Evolutionary conservation across 768 basidiomycete genomes (phyloP), one percentile per base, ranked within the genome.

Genomic region (Lyophyllum shimeji): DNA sequence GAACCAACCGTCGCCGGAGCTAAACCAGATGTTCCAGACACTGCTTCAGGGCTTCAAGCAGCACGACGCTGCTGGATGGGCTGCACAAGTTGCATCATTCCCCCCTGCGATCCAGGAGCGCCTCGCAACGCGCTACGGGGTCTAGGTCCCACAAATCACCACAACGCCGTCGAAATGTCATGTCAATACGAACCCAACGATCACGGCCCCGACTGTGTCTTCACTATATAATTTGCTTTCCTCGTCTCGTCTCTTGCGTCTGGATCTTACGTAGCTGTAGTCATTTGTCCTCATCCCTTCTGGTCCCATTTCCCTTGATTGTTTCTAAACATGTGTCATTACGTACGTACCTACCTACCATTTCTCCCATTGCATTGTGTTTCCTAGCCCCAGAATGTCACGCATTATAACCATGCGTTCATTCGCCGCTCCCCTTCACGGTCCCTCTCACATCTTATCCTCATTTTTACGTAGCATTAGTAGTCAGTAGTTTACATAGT

Each of bases 21-120:
- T 99, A 55, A 93, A 97, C 69, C 78, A 78, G 46, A 98, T 97
- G 93, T 99, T 99, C 84, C 83, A 86, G 67, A 84, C 89, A 72
- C 81, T 99, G 47, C 75, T 99, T 52, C 82, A 80, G 57, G 94
- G 93, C 13, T 95, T 98, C 82, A 94, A 93, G 77, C 82, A 85
- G 63, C 91, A 95, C 69, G 86, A 93, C 60, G 84, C 87, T 39
- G 79, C 84, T 31, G 89, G 87, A 12, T 99, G 97, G 97, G 82
- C 84, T 25, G 83, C 85, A 3, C 91, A 94, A 67, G 84, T 94
- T 44, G 71, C 86, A 6, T 77, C 82, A 7, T 95, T 97, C 78
- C 97, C 96, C 29, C 89, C 89, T 20, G 83, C 82, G 17, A 95
- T 98, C 62, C 90, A 90, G 71, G 87, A 95, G 65, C 87, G 95